Evolutionary conservation across 495 filamentous ascomycete genomes (phyloP).

Genomic region (Cladorrhinum samala): DNA sequence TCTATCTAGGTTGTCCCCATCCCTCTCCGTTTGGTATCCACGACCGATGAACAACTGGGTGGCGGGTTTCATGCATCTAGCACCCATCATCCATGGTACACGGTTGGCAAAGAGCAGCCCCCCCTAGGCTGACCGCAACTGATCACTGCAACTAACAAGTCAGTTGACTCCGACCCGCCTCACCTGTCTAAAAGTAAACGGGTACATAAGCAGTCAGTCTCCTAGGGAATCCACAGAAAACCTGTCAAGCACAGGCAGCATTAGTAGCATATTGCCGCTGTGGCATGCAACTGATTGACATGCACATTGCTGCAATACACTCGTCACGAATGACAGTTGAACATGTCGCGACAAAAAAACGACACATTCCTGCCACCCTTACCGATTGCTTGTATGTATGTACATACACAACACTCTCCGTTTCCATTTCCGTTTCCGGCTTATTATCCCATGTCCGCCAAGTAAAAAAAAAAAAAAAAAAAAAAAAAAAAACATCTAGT

Average conservation of each 20-base stretch:
- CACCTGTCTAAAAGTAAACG: not conserved
- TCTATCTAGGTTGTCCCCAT: too few species aligned
- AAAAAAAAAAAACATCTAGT: too few species aligned
- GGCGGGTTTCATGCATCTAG: not conserved
- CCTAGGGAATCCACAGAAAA: not conserved
- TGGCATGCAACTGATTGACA: constrained; percentile 1
- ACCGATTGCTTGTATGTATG: too few species aligned
- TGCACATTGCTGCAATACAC: not conserved
- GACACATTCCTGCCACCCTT: too few species aligned
- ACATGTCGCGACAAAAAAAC: too few species aligned
- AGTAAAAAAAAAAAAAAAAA: not conserved
- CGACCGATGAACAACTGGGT: not conserved
- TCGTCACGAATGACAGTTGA: not conserved
- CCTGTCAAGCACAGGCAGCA: not conserved
- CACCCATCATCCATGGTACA: too few species aligned
- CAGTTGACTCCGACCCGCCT: constrained; percentile 3
- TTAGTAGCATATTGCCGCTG: not conserved
- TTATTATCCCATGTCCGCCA: too few species aligned
- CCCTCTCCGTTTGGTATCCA: too few species aligned
- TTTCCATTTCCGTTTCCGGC: too few species aligned
- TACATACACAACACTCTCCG: too few species aligned
- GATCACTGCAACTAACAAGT: constrained; percentile 1
- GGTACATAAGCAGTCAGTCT: not conserved
- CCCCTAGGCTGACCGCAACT: too few species aligned
- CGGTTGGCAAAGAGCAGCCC: too few species aligned